Base-by-base conservation (phyloP, 306 rosid species). In the Clitoria ternatea region DNA sequence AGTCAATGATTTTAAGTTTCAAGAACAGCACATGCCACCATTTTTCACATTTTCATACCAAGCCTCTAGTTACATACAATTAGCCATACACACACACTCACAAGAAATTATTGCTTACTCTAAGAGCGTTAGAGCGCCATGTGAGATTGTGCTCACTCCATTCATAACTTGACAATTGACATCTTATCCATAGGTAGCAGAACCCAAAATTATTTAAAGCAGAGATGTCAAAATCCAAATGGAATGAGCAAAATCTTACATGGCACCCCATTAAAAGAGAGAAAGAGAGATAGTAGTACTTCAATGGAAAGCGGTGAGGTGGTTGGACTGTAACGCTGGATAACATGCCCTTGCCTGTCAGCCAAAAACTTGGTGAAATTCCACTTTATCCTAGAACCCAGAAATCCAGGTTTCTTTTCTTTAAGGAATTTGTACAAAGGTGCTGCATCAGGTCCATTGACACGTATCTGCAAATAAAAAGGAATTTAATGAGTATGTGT, bases 291-390 rank as follows among this genome's bases (percentile, higher is more conserved):
- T 42, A 60, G 55, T 82, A 88, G 55, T 82, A 88, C 98, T 85
- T 92, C 96, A 37, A 86, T 74, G 68, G 85, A 30, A 61, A 86
- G 61, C 1, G 98, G 96, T 37, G 72, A 1, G 20, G 89, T 85
- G 85, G 85, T 71, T 63, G 96, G 29, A 60, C 83, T 39, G 17
- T 83, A 89, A 27, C 98, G 96, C 29, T 29, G 39, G 19, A 92
- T 70, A 68, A 83, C 92, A 17, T 19, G 39, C 27, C 98, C 98
- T 27, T 92, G 86, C 84, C 64, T 83, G 77, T 83, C 86, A 42
- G 88, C 81, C 71, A 92, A 82, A 84, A 92, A 92, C 91, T 92
- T 92, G 70, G 96, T 90, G 85, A 90, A 92, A 77, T 92, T 92
- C 98, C 96, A 92, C 87, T 92, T 88, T 76, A 92, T 83, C 63